Conservation (phyloP, 495 filamentous ascomycete species). For the Bacidia gigantensis region DNA sequence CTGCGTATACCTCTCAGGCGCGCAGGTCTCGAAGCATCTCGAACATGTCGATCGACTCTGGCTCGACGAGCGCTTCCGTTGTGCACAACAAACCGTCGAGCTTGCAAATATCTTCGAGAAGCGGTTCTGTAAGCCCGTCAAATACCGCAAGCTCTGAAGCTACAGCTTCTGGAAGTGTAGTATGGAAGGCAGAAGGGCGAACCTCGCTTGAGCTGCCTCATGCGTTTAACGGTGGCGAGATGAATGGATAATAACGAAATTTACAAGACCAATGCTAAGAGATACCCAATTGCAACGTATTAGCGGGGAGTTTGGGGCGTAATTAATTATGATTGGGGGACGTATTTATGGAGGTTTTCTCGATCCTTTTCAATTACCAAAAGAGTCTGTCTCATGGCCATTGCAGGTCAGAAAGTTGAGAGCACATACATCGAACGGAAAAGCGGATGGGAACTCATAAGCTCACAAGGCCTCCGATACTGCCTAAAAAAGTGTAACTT, state of each 20-base stretch:
- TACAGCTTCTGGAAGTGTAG: neutral
- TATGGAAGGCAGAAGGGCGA: neutral
- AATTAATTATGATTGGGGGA: no score
- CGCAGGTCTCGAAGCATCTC: neutral
- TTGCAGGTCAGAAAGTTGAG: no score
- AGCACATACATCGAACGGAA: no score
- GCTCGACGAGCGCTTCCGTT: neutral
- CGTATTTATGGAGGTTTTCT: no score
- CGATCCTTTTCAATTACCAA: no score
- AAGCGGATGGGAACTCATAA: no score
- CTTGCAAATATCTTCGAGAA: neutral
- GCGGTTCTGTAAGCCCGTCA: neutral
- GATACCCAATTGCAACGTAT: neutral
- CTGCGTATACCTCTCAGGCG: slow-evolving; percentile 1
- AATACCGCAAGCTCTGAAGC: neutral
- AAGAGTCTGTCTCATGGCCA: no score
- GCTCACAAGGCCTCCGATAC: no score
- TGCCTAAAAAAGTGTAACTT: no score
- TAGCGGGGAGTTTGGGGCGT: neutral
- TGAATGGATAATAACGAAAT: neutral
- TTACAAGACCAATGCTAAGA: neutral
- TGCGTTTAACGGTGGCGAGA: neutral
- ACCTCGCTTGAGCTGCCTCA: neutral
- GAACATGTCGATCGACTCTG: neutral
- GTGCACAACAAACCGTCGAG: neutral